phyloP scores from a whole-genome alignment of 2,329 filamentous ascomycete genomes.

The Talaromyces sp. region DNA sequence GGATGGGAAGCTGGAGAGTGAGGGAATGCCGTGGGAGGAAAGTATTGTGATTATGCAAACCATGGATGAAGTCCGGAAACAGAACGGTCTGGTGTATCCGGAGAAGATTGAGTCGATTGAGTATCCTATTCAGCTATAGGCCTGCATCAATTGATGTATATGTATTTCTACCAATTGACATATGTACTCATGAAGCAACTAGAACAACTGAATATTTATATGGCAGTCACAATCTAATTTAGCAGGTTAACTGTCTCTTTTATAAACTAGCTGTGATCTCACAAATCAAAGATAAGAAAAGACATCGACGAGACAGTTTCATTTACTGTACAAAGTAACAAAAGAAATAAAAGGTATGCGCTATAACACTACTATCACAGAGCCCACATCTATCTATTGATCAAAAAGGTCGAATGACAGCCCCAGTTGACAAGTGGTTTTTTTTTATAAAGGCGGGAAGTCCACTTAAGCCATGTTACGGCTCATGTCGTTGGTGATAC shows the following conservation, averaged over 20 bases:
- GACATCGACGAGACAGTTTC: slow-evolving; percentile 9
- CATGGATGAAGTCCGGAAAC: slow-evolving; percentile 63
- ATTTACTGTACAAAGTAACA: slow-evolving; percentile 13
- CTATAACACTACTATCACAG: slow-evolving; percentile 14
- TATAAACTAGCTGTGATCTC: neutral
- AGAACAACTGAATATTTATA: neutral
- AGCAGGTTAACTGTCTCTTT: neutral
- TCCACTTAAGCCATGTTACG: slow-evolving; percentile 52
- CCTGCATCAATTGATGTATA: neutral
- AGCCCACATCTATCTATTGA: slow-evolving; percentile 11
- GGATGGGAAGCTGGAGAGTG: slow-evolving; percentile 72
- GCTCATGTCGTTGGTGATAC: slow-evolving; percentile 73
- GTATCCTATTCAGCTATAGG: slow-evolving; percentile 43
- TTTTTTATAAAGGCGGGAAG: neutral
- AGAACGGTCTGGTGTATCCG: slow-evolving; percentile 58
- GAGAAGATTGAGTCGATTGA: slow-evolving; percentile 59
- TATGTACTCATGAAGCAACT: too few relatives aligned
- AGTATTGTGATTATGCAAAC: slow-evolving; percentile 79
- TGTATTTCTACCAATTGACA: too few relatives aligned
- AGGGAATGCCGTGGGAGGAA: slow-evolving; percentile 64
- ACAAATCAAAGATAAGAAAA: slow-evolving; percentile 5
- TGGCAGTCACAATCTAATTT: neutral
- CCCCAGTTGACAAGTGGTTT: neutral
- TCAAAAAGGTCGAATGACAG: slow-evolving; percentile 1
- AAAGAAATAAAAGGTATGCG: slow-evolving; percentile 11